Percentiles rank a stretch among this genome's conserved stretches.
phyloP scores from a whole-genome alignment of 78 protist species.

The Isochrysis galbana region DNA sequence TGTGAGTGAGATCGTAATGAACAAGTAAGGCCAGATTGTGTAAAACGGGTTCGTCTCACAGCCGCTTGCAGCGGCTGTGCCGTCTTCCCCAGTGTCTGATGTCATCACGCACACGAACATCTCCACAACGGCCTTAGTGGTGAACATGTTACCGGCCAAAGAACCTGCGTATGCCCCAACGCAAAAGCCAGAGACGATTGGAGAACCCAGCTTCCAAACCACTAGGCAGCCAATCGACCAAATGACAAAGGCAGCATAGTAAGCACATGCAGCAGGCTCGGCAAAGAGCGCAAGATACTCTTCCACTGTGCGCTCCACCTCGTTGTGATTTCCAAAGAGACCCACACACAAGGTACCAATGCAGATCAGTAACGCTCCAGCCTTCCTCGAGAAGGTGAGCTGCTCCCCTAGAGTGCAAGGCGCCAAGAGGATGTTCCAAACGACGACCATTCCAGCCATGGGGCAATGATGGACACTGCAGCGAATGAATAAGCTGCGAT shows the following conservation, averaged over 20 bases:
- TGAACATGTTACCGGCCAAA: neutral
- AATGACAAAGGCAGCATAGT: neutral
- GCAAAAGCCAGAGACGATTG: too few relatives aligned
- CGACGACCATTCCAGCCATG: neutral
- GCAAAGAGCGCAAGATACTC: neutral
- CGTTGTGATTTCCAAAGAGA: neutral
- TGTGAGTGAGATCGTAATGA: neutral
- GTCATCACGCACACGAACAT: neutral
- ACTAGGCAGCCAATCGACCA: neutral
- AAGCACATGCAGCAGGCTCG: neutral
- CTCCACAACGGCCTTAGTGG: neutral
- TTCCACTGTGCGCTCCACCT: neutral
- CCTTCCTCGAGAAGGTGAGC: neutral
- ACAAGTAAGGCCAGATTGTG: neutral
- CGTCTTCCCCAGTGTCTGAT: neutral
- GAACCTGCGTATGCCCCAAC: neutral
- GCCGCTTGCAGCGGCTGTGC: too few relatives aligned
- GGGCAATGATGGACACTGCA: neutral
- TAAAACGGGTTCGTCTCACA: neutral
- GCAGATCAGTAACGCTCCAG: neutral
- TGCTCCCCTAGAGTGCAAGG: neutral
- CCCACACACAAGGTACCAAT: neutral
- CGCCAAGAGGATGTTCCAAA: slow-evolving; percentile 4
- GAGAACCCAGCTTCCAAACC: neutral
- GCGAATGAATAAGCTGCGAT: neutral